Evolutionary conservation across 305 asterid genomes (phyloP).

Genomic region (Fraxinus xanthoxyloides): DNA sequence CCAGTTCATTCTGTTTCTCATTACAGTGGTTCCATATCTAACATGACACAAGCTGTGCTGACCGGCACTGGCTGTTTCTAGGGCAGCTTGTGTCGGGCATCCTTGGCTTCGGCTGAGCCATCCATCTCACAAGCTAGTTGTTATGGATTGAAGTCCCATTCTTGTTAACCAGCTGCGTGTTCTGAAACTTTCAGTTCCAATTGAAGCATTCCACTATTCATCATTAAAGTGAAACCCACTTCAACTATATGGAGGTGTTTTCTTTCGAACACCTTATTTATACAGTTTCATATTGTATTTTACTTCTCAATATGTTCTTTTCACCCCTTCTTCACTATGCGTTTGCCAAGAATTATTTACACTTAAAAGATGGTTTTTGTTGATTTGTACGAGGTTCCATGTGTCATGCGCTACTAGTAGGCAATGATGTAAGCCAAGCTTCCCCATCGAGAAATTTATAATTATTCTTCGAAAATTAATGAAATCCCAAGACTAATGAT

Average conservation of each 20-base stretch:
- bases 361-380: neutral
- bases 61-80: neutral
- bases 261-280: neutral
- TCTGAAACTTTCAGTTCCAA: neutral
- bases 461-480: neutral
- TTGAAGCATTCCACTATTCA: neutral
- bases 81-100: neutral
- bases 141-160: neutral
- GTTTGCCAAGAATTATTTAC: neutral
- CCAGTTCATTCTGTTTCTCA: neutral
- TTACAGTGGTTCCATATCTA: neutral
- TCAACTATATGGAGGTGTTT: neutral
- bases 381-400: neutral
- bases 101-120: neutral
- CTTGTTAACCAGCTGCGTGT: neutral
- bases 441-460: neutral
- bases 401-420: neutral
- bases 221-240: neutral
- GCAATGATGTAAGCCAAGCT: neutral
- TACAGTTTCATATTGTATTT: neutral
- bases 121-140: neutral
- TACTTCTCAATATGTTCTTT: neutral
- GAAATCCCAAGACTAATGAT: neutral
- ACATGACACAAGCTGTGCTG: neutral
- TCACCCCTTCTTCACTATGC: neutral